Evolutionary conservation across 2,329 filamentous ascomycete genomes (phyloP).

Genomic region (Fusarium domesticum): DNA sequence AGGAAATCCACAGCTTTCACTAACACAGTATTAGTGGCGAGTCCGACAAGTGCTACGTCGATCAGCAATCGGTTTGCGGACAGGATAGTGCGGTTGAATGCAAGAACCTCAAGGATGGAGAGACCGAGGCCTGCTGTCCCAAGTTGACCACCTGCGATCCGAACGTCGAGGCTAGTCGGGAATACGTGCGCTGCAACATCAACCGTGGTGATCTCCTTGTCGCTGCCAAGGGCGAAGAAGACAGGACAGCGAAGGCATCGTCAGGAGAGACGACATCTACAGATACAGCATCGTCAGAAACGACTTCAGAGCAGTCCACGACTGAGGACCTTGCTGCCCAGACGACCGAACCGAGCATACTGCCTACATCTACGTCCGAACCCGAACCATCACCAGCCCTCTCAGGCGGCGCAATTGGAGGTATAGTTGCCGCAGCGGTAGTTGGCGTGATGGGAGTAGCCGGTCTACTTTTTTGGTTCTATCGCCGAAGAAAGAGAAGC

Average conservation of each 20-base stretch:
- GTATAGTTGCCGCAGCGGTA: constrained; percentile 6
- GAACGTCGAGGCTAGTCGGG: constrained; percentile 3
- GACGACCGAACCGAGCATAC: background rate
- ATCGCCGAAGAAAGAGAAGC: constrained; percentile 3
- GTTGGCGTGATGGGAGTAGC: background rate
- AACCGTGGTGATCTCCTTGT: constrained; percentile 13
- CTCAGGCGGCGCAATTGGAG: constrained; percentile 6
- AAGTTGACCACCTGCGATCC: constrained; percentile 17
- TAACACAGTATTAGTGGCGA: constrained; percentile 7
- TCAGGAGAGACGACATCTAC: background rate
- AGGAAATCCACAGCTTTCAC: background rate
- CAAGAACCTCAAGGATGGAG: constrained; percentile 7
- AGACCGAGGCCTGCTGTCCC: constrained; percentile 11
- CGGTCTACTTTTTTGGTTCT: constrained; percentile 4
- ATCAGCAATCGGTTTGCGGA: constrained; percentile 12
- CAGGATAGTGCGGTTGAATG: constrained; percentile 12
- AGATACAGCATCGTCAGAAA: too few species aligned
- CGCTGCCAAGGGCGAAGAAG: constrained; percentile 2
- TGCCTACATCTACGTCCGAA: background rate
- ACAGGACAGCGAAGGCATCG: constrained; percentile 2
- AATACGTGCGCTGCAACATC: constrained; percentile 15
- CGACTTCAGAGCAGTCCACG: background rate
- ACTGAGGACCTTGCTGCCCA: background rate
- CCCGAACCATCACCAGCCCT: background rate
- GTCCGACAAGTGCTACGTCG: constrained; percentile 13